Conservation (phyloP, 805 yeast genomes). For the Dipodascopsis uninucleata region DNA sequence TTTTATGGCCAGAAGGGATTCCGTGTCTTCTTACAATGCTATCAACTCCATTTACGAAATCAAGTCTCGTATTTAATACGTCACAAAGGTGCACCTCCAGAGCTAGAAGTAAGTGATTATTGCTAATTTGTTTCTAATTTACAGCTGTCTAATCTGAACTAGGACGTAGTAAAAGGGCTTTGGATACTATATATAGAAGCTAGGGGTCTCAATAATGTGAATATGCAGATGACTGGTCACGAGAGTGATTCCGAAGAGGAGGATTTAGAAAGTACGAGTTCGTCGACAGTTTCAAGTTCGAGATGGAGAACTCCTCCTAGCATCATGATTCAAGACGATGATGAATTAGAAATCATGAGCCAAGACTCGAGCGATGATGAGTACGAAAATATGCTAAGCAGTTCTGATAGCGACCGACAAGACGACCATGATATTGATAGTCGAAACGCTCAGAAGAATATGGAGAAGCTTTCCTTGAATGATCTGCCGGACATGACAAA, state of each 20-base stretch:
- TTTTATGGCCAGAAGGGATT: conserved; percentile 51
- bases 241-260: too few species aligned
- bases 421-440: conserved; percentile 1
- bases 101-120: conserved; percentile 23
- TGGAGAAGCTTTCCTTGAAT: background rate
- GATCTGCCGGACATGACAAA: conserved; percentile 7
- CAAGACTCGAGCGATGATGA: conserved; percentile 3
- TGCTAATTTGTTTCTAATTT: background rate
- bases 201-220: conserved; percentile 10
- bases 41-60: conserved; percentile 49
- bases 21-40: conserved; percentile 43
- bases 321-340: too few species aligned
- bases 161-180: conserved; percentile 17
- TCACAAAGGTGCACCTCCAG: conserved; percentile 30
- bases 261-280: too few species aligned
- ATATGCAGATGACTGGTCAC: conserved; percentile 4
- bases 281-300: too few species aligned
- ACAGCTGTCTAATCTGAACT: background rate
- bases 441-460: background rate
- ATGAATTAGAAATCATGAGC: too few species aligned
- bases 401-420: background rate
- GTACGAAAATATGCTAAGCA: conserved; percentile 4
- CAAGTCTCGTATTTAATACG: conserved; percentile 46
- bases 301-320: too few species aligned
- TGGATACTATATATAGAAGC: conserved; percentile 24